These are phyloP conservation scores for Solanum pennellii DNA, from an alignment of 257 asterid species.

Conservation along the genomic window DNA sequence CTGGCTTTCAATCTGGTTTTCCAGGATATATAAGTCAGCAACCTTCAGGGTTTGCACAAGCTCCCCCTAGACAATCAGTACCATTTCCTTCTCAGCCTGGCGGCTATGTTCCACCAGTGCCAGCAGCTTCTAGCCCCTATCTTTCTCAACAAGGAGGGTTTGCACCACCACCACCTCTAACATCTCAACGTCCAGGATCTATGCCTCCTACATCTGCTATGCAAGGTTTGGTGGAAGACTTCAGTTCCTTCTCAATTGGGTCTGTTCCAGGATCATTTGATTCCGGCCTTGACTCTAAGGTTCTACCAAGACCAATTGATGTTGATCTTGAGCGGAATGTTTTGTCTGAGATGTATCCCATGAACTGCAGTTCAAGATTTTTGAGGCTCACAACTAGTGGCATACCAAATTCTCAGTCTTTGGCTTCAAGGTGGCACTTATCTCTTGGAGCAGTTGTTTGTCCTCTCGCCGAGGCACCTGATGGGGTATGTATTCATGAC, in stretches of 20 bases:
- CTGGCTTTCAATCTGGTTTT: constrained; percentile 44
- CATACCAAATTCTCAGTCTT: constrained; percentile 60
- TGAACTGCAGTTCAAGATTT: constrained; percentile 59
- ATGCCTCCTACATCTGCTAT: constrained; percentile 36
- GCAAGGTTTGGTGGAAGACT: constrained; percentile 68
- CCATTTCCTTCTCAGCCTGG: constrained; percentile 49
- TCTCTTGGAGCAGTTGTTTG: constrained; percentile 89
- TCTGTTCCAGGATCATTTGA: constrained; percentile 70
- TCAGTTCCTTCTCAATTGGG: constrained; percentile 64
- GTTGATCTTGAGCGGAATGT: constrained; percentile 47
- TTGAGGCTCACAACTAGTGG: constrained; percentile 66
- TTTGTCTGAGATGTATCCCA: constrained; percentile 44
- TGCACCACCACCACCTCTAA: constrained; percentile 40
- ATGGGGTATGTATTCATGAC: constrained; percentile 49
- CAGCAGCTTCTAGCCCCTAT: constrained; percentile 22
- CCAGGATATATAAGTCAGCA: constrained; percentile 56
- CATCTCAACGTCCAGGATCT: constrained; percentile 32
- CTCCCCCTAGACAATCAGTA: constrained; percentile 22
- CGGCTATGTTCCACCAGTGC: constrained; percentile 38
- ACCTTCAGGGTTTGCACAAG: constrained; percentile 39
- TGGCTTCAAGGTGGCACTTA: constrained; percentile 85
- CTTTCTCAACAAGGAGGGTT: constrained; percentile 46
- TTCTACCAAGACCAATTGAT: constrained; percentile 75
- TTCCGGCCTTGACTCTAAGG: constrained; percentile 41
- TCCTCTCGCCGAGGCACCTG: constrained; percentile 78